Base-by-base conservation (phyloP, 306 rosid genomes). In the Prunus mume region DNA sequence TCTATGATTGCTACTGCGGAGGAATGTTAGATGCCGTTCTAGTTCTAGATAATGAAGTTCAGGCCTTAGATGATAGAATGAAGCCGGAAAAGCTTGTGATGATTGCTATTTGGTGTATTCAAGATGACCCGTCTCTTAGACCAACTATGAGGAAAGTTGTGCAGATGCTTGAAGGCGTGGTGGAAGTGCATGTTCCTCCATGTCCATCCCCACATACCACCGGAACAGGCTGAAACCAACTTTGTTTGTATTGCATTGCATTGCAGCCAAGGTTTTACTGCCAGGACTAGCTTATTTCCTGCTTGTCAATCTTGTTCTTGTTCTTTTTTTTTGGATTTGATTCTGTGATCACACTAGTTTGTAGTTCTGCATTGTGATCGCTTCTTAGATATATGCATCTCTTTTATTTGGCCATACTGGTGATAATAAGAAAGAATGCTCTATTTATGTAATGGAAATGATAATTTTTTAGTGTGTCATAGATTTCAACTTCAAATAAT, bases 121-220 rank as follows among this genome's bases (percentile, higher is more conserved):
- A 85, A 63, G 85, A 79, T 24, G 49, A 73, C 68, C 75, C 65
- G 0, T 28, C 55, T 2, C 32, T 68, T 73, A 71, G 86, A 65
- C 86, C 86, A 6, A 54, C 69, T 17, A 82, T 85, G 84, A 82
- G 24, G 38, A 73, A 25, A 69, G 82, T 79, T 17, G 56, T 72
- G 12, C 82, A 75, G 6, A 85, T 85, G 86, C 83, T 85, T 68
- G 88, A 85, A 82, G 86, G 83, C 5, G 49, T 74, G 15, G 83
- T 60, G 22, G 83, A 75, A 20, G 87, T 84, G 9, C 64, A 19
- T 12, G 67, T 6, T 74, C 88, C 88, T 22, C 88, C 85, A 28
- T 70, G 78, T 20, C 85, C 87, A 11, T 80, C 12, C 6, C 76
- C 82, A 12, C 64, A 12, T 0, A 46, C 75, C 78, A 19, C 75